Evolutionary conservation across 73 alveolate genomes (phyloP), one percentile per base, ranked within the genome.

Genomic region (Paramecium sexaurelia): DNA sequence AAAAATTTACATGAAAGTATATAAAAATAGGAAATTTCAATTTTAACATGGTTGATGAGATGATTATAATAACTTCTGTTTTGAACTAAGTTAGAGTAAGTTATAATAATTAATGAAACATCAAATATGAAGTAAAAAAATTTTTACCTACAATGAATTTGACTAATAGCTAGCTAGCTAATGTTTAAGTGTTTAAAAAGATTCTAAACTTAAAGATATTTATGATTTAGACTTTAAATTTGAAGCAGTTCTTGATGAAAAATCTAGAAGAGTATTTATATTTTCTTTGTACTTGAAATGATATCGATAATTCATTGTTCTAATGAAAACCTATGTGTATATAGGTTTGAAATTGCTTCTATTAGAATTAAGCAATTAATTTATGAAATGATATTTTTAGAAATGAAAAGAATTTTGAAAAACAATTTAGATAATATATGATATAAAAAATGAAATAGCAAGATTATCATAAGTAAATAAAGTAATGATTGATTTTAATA

Each of bases 201-300:
- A n/a, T 36, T 85, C 78, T 33, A 92, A 92, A 29, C 87, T 92
- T 40, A 66, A 35, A 56, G 95, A 24, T 92, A 92, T 29, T 55
- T 57, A 29, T 26, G 85, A 29, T 85, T 75, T 45, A 75, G 92
- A 15, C 94, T 87, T 67, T 26, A 84, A 56, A 57, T 29, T 33
- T 92, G 56, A 92, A 92, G 43, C 43, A 61, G 3, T 92, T 85
- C n/a, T 43, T 15, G 39, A 32, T 92, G 92, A 84, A 3, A 35
- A 55, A 39, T 92, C 94, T 51, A 55, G 86, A 3, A 94, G 93
- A 86, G 71, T 56, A 36, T 93, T 92, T 55, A 85, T 61, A 56
- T 22, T 87, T 55, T 39, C 55, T 27, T 47, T 32, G 15, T 82
- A 86, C 71, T 24, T 86, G 32, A 57, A 66, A 66, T 32, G 88